phyloP scores from a whole-genome alignment of 768 basidiomycete species.

The Phallus indusiatus region DNA sequence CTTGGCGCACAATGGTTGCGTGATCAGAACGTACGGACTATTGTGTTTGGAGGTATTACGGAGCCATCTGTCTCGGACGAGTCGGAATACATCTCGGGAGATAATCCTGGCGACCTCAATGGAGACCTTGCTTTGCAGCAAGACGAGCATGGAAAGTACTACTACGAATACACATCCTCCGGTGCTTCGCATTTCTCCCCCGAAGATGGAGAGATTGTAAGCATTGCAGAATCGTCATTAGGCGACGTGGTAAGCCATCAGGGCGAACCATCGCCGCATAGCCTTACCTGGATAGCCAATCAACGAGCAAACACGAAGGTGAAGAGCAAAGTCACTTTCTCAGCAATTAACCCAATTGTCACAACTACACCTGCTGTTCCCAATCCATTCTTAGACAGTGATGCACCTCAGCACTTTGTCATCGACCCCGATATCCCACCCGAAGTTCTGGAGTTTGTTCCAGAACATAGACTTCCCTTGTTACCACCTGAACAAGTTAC shows the following conservation, averaged over 20 bases:
- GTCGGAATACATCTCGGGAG: slow-evolving; percentile 7
- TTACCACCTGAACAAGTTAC: slow-evolving; percentile 57
- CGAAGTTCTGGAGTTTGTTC: slow-evolving; percentile 40
- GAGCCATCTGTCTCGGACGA: slow-evolving; percentile 49
- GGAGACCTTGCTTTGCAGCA: slow-evolving; percentile 61
- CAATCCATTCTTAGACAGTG: slow-evolving; percentile 14
- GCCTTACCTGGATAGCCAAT: slow-evolving; percentile 6
- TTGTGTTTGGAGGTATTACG: slow-evolving; percentile 48
- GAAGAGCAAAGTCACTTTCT: neutral
- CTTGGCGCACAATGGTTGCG: slow-evolving; percentile 74
- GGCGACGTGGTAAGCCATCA: slow-evolving; percentile 18
- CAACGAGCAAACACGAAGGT: neutral
- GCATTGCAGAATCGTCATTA: neutral
- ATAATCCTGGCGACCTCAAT: slow-evolving; percentile 23
- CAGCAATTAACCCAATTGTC: neutral
- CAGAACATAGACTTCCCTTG: slow-evolving; percentile 28
- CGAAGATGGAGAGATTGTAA: neutral
- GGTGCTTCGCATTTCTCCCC: slow-evolving; percentile 35
- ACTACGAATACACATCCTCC: slow-evolving; percentile 59
- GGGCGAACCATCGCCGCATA: slow-evolving; percentile 42
- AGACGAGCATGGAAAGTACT: slow-evolving; percentile 61
- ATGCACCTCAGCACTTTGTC: slow-evolving; percentile 11
- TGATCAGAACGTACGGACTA: slow-evolving; percentile 66
- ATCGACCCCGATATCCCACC: slow-evolving; percentile 33
- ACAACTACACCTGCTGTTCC: neutral